These are phyloP conservation scores for Suillus occidentalis DNA, from an alignment of 768 basidiomycete genomes.

Conservation along the genomic window DNA sequence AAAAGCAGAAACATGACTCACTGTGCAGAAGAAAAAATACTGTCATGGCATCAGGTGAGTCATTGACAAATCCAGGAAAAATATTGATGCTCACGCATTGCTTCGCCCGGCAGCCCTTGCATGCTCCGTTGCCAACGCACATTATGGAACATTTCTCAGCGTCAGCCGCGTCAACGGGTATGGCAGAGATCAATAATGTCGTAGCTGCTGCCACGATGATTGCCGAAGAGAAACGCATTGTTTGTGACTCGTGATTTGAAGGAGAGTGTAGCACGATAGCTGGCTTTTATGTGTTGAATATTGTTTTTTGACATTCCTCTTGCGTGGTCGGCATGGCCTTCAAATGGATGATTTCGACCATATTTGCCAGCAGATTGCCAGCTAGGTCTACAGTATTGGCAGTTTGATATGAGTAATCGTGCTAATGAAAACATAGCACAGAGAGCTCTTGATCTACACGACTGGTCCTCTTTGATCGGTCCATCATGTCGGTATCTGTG, in stretches of 20 bases:
- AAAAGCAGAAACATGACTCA: too few relatives aligned
- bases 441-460: constrained; percentile 63
- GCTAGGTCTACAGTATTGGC: too few relatives aligned
- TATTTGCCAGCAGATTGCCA: neutral
- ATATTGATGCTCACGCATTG: too few relatives aligned
- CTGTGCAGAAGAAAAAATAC: too few relatives aligned
- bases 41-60: too few relatives aligned
- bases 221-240: neutral
- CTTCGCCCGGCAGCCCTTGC: too few relatives aligned
- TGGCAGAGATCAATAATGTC: neutral
- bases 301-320: neutral
- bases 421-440: constrained; percentile 75
- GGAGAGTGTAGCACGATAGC: too few relatives aligned
- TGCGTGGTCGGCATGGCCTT: neutral
- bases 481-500: constrained; percentile 50
- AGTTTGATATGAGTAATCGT: too few relatives aligned
- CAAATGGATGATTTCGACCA: neutral
- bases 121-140: too few relatives aligned
- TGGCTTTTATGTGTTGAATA: neutral
- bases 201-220: neutral
- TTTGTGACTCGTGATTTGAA: neutral
- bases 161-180: neutral
- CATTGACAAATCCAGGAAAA: too few relatives aligned
- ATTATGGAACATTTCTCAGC: too few relatives aligned
- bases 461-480: too few relatives aligned